Base-by-base conservation (phyloP, 306 rosid species). In the Sphenostylis stenocarpa region DNA sequence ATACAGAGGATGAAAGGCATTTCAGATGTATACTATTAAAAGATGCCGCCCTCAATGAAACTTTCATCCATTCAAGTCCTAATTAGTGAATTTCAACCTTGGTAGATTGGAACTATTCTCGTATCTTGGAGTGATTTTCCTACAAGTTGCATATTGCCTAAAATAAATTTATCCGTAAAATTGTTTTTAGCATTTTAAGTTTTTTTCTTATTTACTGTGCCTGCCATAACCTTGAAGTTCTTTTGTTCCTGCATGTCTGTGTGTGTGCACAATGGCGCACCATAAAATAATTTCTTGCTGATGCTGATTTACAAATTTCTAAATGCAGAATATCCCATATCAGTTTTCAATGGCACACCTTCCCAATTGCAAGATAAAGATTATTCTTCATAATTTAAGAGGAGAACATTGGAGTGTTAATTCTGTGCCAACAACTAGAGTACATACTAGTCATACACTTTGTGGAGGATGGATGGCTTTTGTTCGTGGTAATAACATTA, bases 401-500 rank as follows among this genome's bases (percentile, higher is more conserved):
- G 98, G 97, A 70, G 97, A 94, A 81, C 78, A 81, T 63, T 94
- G 98, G 98, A 88, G 90, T 1, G 98, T 94, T 74, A 94, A 94
- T 85, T 91, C 98, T 72, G 94, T 94, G 78, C 96, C 97, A 77
- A 76, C 90, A 71, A 91, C 87, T 72, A 88, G 98, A 87, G 97
- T 94, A 80, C 86, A 94, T 84, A 91, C 97, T 24, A 87, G 94
- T 80, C 98, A 94, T 79, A 94, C 94, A 26, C 90, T 94, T n/a
- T 94, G 98, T 70, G 98, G 98, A 60, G 98, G 98, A 77, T 94
- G 97, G 98, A 84, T 91, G 91, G 96, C 96, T 39, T 94, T 94
- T 87, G 96, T 94, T 61, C 97, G 98, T 52, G 86, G 83, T 60
- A 94, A 94, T 81, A 89, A 83, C 84, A 75, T 94, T 75, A 86